Percentiles rank a stretch among this genome's conserved stretches.
Evolutionary conservation across 306 rosid genomes (phyloP).

Genomic region (Medicago arabica): DNA sequence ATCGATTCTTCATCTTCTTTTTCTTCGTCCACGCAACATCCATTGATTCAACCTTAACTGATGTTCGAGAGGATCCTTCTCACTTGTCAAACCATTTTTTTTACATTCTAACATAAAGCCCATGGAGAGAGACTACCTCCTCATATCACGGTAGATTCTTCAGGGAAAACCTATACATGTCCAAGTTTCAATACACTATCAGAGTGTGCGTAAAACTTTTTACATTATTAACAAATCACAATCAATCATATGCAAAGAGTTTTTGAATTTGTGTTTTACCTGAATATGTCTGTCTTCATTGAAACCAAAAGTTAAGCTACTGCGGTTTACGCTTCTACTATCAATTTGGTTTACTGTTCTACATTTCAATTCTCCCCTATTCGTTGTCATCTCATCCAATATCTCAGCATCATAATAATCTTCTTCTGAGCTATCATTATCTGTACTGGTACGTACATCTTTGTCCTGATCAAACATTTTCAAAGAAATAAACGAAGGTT

Average conservation of each 20-base stretch:
- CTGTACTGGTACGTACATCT: slow-evolving; percentile 42
- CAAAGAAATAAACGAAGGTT: background rate
- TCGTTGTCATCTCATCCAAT: slow-evolving; percentile 84
- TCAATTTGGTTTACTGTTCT: slow-evolving; percentile 59
- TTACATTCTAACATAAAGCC: slow-evolving; percentile 31
- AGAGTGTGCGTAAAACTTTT: too few species aligned
- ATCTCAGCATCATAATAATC: slow-evolving; percentile 71
- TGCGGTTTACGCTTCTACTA: slow-evolving; percentile 5
- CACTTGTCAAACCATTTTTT: slow-evolving; percentile 20
- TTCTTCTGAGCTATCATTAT: slow-evolving; percentile 45
- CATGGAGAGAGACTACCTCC: slow-evolving; percentile 9
- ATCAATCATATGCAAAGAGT: background rate
- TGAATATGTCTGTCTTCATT: slow-evolving; percentile 58
- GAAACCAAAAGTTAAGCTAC: slow-evolving; percentile 5
- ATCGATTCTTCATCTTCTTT: slow-evolving; percentile 24
- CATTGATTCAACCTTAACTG: slow-evolving; percentile 30
- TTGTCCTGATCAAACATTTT: slow-evolving; percentile 56
- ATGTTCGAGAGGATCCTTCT: slow-evolving; percentile 11
- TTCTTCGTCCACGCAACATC: slow-evolving; percentile 14
- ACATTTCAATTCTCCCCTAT: slow-evolving; percentile 80
- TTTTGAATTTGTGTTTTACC: slow-evolving; percentile 34
- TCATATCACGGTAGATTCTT: slow-evolving; percentile 32
- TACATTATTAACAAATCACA: too few species aligned
- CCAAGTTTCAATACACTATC: background rate
- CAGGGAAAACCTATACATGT: slow-evolving; percentile 56